Conservation (phyloP, 257 asterid species). For the Solanum paucissectum region DNA sequence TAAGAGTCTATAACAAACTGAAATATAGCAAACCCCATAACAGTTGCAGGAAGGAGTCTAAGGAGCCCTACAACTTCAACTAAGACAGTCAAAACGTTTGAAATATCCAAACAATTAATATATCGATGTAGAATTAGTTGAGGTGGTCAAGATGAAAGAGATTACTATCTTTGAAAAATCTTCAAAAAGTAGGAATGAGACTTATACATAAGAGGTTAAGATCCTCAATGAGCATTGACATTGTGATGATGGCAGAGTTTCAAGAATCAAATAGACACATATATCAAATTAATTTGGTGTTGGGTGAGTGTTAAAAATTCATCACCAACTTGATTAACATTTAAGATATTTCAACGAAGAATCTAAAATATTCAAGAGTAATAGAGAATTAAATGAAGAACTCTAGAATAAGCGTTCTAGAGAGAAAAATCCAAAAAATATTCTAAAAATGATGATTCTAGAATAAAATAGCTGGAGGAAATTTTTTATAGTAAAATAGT, state of each 20-base stretch:
- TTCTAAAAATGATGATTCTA: neutral
- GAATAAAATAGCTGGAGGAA: too few relatives aligned
- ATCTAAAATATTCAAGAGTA: too few relatives aligned
- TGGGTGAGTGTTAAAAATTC: neutral
- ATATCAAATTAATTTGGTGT: neutral
- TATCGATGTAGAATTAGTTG: neutral
- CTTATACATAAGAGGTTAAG: neutral
- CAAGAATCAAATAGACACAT: too few relatives aligned
- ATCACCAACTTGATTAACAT: neutral
- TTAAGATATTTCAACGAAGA: neutral
- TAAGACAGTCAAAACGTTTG: neutral
- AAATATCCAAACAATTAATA: neutral
- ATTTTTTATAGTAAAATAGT: neutral
- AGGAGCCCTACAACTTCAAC: neutral
- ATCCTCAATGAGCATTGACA: neutral
- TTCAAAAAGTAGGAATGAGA: neutral
- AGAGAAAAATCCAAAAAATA: too few relatives aligned
- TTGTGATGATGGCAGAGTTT: neutral
- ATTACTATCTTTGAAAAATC: neutral
- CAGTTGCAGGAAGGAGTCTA: neutral
- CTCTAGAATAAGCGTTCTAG: neutral
- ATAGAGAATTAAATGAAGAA: neutral
- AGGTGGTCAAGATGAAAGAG: neutral
- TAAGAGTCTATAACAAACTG: neutral
- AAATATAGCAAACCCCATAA: neutral